Evolutionary conservation across 2,329 filamentous ascomycete species (phyloP).

Genomic region (Catunica adiposa): DNA sequence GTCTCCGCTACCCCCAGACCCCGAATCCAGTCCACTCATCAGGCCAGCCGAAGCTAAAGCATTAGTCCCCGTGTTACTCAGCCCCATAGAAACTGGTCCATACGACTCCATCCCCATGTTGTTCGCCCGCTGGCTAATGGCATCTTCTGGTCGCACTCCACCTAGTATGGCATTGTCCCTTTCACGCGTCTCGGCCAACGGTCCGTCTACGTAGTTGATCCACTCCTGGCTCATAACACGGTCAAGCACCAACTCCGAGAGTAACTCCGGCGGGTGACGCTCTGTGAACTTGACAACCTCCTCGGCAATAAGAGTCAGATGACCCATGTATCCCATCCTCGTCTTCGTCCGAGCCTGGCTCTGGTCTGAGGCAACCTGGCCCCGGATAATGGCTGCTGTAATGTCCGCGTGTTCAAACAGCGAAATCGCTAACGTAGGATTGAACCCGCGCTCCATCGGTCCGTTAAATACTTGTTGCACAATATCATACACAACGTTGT

Average conservation of each 20-base stretch:
- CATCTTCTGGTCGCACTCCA: slow-evolving; percentile 81
- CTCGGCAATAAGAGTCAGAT: slow-evolving; percentile 89
- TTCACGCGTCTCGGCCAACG: slow-evolving; percentile 81
- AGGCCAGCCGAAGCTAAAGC: slow-evolving; percentile 69
- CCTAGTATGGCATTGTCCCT: slow-evolving; percentile 96
- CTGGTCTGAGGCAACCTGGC: slow-evolving; percentile 73
- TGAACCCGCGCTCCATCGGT: slow-evolving; percentile 90
- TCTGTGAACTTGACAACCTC: slow-evolving; percentile 98
- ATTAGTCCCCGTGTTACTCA: slow-evolving; percentile 34
- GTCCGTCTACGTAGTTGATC: slow-evolving; percentile 89
- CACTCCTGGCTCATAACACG: slow-evolving; percentile 79
- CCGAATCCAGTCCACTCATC: slow-evolving; percentile 52
- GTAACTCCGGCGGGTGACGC: slow-evolving; percentile 71
- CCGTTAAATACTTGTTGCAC: slow-evolving; percentile 98
- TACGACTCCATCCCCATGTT: slow-evolving; percentile 27
- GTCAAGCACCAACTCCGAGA: slow-evolving; percentile 71
- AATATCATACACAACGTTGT: slow-evolving; percentile 98
- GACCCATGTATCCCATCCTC: slow-evolving; percentile 94
- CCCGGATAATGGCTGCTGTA: slow-evolving; percentile 80
- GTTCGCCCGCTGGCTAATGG: slow-evolving; percentile 52
- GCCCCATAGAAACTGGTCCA: slow-evolving; percentile 17
- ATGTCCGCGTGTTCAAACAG: slow-evolving; percentile 83
- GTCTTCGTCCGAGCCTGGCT: slow-evolving; percentile 72
- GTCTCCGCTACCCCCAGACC: slow-evolving; percentile 38
- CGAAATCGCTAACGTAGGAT: slow-evolving; percentile 74